Percentiles rank a stretch among this genome's conserved stretches.
Conservation (phyloP, 352 stramenopile genomes). For the Phytophthora sp. region DNA sequence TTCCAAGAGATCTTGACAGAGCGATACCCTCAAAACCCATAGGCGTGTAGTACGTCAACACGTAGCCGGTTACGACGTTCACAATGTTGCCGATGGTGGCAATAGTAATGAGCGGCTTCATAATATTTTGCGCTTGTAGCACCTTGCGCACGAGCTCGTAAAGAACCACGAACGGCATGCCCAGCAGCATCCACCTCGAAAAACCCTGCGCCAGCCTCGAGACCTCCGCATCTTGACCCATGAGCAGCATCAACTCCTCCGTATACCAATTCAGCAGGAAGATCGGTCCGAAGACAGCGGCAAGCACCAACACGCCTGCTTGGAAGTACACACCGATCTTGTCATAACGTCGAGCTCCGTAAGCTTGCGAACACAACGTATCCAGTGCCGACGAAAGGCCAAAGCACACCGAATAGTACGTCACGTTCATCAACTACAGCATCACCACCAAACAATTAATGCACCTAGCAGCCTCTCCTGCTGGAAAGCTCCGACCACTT, state of each 20-base stretch:
- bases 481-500: neutral
- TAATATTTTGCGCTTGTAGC: slow-evolving; percentile 76
- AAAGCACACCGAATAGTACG: slow-evolving; percentile 56
- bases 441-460: neutral
- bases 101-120: slow-evolving; percentile 68
- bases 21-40: slow-evolving; percentile 80
- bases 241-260: slow-evolving; percentile 40
- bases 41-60: slow-evolving; percentile 70
- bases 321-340: slow-evolving; percentile 86
- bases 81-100: slow-evolving; percentile 60
- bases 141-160: slow-evolving; percentile 84
- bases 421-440: slow-evolving; percentile 66
- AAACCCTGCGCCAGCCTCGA: slow-evolving; percentile 62
- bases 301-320: slow-evolving; percentile 61
- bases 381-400: slow-evolving; percentile 75
- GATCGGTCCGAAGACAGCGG: slow-evolving; percentile 47
- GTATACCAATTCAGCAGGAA: slow-evolving; percentile 70
- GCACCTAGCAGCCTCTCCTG: no score
- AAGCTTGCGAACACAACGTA: slow-evolving; percentile 74
- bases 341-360: slow-evolving; percentile 54
- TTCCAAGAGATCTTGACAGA: slow-evolving; percentile 60
- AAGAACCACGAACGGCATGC: slow-evolving; percentile 69
- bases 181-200: slow-evolving; percentile 54
- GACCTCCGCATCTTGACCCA: slow-evolving; percentile 54
- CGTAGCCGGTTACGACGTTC: slow-evolving; percentile 67